Conservation (phyloP, 2,329 filamentous ascomycete genomes). For the Ophiocordyceps unilateralis region DNA sequence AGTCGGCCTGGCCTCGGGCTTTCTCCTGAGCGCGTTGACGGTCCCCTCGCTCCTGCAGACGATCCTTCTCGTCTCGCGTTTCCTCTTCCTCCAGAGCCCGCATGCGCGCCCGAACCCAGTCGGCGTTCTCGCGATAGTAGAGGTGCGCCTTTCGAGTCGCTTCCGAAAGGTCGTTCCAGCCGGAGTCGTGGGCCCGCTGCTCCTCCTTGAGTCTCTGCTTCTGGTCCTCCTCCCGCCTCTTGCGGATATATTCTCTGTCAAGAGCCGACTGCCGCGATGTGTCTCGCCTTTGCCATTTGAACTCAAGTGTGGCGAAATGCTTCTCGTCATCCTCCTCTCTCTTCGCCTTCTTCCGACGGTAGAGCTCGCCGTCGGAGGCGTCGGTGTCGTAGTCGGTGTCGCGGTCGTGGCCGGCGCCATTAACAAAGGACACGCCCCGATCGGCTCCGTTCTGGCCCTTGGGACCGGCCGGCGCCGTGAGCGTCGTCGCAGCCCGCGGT, state of each 20-base stretch:
- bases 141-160: slow-evolving; percentile 51
- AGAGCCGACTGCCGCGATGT: slow-evolving; percentile 67
- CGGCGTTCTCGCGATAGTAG: slow-evolving; percentile 75
- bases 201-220: slow-evolving; percentile 50
- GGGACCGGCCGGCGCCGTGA: slow-evolving; percentile 51
- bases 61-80: slow-evolving; percentile 66
- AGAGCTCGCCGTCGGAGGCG: slow-evolving; percentile 73
- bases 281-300: slow-evolving; percentile 82
- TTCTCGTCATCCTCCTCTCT: slow-evolving; percentile 63
- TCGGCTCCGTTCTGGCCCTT: slow-evolving; percentile 45
- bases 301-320: slow-evolving; percentile 67
- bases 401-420: slow-evolving; percentile 42
- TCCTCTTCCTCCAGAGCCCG: slow-evolving; percentile 58
- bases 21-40: slow-evolving; percentile 49
- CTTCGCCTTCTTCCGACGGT: slow-evolving; percentile 53
- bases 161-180: slow-evolving; percentile 89
- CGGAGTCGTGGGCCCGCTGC: slow-evolving; percentile 42
- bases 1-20: slow-evolving; percentile 71
- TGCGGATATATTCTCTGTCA: slow-evolving; percentile 67
- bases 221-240: slow-evolving; percentile 55
- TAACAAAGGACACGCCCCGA: slow-evolving; percentile 57
- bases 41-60: slow-evolving; percentile 62
- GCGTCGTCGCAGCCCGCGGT: slow-evolving; percentile 27
- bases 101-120: slow-evolving; percentile 70
- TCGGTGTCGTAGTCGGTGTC: slow-evolving; percentile 76